A percentile compares a stretch with the other conserved stretches of the same genome.
These are phyloP conservation scores for Cyberlindnera maclurae DNA, from an alignment of 805 yeast genomes.

Conservation along the genomic window DNA sequence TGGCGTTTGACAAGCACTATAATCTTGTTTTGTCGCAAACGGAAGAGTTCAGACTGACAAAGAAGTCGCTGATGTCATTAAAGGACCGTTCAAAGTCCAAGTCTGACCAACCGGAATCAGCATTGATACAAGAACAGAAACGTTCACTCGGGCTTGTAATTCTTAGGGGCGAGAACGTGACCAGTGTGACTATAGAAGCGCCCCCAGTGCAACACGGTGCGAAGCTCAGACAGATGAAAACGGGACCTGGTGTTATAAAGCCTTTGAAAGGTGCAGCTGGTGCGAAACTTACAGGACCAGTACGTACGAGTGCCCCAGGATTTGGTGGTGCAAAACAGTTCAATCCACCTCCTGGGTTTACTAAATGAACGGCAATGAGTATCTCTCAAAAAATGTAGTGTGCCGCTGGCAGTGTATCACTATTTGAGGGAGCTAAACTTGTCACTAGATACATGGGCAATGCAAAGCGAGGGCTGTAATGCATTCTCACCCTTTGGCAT, in stretches of 20 bases:
- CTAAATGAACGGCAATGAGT: conserved; percentile 12
- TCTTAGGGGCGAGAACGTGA: conserved; percentile 81
- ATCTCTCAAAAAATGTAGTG: too few relatives aligned
- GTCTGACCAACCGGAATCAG: conserved; percentile 29
- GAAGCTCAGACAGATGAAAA: conserved; percentile 21
- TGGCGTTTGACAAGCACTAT: conserved; percentile 87
- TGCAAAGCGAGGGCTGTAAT: too few relatives aligned
- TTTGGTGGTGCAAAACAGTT: conserved; percentile 32
- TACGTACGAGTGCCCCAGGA: conserved; percentile 25
- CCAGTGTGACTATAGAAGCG: conserved; percentile 37
- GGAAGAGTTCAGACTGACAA: conserved; percentile 74
- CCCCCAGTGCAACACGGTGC: conserved; percentile 22
- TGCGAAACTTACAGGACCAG: conserved; percentile 18
- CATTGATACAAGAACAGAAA: conserved; percentile 49
- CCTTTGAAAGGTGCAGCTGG: conserved; percentile 14
- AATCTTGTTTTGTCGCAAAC: conserved; percentile 79
- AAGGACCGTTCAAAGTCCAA: conserved; percentile 26
- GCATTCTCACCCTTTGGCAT: too few relatives aligned
- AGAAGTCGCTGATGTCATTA: conserved; percentile 38
- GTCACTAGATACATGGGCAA: too few relatives aligned
- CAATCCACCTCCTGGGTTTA: conserved; percentile 43
- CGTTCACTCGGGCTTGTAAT: conserved; percentile 76
- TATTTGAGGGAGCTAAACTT: too few relatives aligned
- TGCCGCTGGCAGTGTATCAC: too few relatives aligned
- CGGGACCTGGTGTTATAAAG: conserved; percentile 26